A percentile compares a stretch with the other conserved stretches of the same genome.
Evolutionary conservation across 257 asterid genomes (phyloP).

Genomic region (Solanum medicagineum): DNA sequence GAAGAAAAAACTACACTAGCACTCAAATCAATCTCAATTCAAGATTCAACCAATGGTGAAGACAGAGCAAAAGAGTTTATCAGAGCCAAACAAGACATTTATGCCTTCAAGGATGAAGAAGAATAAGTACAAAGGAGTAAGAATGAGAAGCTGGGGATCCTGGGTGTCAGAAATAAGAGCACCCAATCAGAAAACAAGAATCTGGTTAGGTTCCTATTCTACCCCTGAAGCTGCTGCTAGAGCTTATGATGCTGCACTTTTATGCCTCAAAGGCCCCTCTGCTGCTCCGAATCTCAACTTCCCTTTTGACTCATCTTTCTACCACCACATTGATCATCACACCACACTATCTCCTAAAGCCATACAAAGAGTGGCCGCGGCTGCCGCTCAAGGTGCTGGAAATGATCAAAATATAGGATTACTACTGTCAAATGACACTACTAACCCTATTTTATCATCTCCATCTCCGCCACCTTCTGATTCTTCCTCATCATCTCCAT

Average conservation of each 20-base stretch:
- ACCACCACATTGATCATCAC: neutral
- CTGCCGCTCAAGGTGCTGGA: constrained; percentile 10
- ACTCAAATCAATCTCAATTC: neutral
- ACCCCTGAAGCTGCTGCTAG: constrained; percentile 94
- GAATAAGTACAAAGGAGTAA: constrained; percentile 86
- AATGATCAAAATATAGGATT: neutral
- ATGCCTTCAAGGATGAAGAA: constrained; percentile 9
- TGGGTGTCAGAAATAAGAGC: constrained; percentile 92
- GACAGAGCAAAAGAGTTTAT: constrained; percentile 20
- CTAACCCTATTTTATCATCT: neutral
- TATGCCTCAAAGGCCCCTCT: constrained; percentile 64
- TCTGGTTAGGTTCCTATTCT: constrained; percentile 92
- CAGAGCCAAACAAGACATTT: neutral
- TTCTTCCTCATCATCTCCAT: neutral
- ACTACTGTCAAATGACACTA: neutral
- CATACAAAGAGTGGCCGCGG: constrained; percentile 66
- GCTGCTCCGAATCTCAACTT: constrained; percentile 61
- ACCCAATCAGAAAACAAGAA: constrained; percentile 83
- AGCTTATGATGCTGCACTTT: constrained; percentile 90
- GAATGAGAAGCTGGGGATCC: constrained; percentile 97
- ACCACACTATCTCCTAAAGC: constrained; percentile 53
- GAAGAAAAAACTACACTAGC: neutral
- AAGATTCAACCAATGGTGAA: constrained; percentile 38
- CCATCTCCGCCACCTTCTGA: constrained; percentile 7
- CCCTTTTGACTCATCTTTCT: constrained; percentile 19